Base-by-base conservation (phyloP, 768 basidiomycete genomes). In the Holtermanniella nyarrowii region DNA sequence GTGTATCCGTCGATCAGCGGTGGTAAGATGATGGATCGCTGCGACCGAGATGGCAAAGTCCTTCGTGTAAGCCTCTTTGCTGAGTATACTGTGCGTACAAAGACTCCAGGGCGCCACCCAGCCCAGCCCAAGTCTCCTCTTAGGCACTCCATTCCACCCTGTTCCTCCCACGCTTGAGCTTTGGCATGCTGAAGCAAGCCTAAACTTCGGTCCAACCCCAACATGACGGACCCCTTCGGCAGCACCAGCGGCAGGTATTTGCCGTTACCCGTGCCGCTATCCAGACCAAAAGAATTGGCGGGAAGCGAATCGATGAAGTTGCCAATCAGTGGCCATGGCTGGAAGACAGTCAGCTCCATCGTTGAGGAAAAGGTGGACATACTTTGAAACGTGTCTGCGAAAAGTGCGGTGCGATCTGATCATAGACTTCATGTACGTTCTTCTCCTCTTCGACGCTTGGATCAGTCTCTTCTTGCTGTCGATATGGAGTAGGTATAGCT, bases 1-100 rank as follows among this genome's bases (percentile, higher is more conserved):
- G 16, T 76, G 66, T 56, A 75, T 77, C 18, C 95, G 78, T 26
- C 95, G 79, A 50, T 78, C 77, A 10, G 78, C 76, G 0, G 89
- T 93, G 2, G 89, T 82, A 4, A 99, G 77, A 71, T 99, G 95
- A 63, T 99, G 95, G 43, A 97, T 87, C 1, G 93, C 97, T 23
- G 95, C 95, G 56, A 99, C 91, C 3, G 91, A 95, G 45, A 99
- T 90, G 1, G 86, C 86, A 62, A 88, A 95, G 74, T 96, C 89
- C 91, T 96, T 59, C 3, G 47, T 11, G 13, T 16, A 23, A n/a
- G 20, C n/a, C 52, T 13, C 18, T 25, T 13, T 39, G 26, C 41
- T 50, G 49, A 13, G 49, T 46, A 27, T 12, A 21, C 41, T 60
- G 69, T 40, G 77, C 83, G 66, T 63, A 93, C 91, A 68, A 96